A percentile compares a stretch with the other conserved stretches of the same genome.
Evolutionary conservation across 441 rosid species (phyloP).

Genomic region (Dalechampia spathulata): DNA sequence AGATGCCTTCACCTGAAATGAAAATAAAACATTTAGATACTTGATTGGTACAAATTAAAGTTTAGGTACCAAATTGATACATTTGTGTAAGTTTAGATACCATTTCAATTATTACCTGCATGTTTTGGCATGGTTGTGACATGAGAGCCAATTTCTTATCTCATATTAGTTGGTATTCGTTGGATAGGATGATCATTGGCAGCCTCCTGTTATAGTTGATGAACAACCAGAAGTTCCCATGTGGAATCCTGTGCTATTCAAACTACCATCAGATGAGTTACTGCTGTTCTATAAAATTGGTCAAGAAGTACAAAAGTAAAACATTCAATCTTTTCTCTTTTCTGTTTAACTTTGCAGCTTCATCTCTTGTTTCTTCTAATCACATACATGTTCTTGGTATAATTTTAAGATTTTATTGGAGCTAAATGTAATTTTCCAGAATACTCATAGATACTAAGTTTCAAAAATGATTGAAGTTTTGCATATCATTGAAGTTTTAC

Average conservation of each 20-base stretch:
- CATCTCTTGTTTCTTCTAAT: neutral
- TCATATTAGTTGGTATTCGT: constrained; percentile 10
- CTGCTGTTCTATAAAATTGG: constrained; percentile 83
- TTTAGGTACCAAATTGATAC: neutral
- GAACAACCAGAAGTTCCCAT: constrained; percentile 71
- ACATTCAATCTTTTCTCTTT: neutral
- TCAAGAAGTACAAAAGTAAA: constrained; percentile 78
- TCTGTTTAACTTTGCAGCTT: neutral
- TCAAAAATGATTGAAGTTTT: no score
- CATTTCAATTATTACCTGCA: neutral
- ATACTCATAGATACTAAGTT: no score
- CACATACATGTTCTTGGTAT: neutral
- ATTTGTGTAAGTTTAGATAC: neutral
- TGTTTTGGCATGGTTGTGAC: neutral
- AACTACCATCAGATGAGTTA: constrained; percentile 65
- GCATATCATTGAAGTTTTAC: neutral
- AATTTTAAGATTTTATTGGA: neutral
- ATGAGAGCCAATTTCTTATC: neutral
- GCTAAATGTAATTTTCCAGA: no score
- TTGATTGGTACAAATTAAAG: no score
- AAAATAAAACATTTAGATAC: no score
- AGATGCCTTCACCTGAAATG: no score
- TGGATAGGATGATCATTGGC: constrained; percentile 61
- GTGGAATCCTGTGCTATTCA: constrained; percentile 94
- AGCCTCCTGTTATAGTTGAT: constrained; percentile 47